phyloP scores from a whole-genome alignment of 306 rosid genomes.

The Cercis canadensis region DNA sequence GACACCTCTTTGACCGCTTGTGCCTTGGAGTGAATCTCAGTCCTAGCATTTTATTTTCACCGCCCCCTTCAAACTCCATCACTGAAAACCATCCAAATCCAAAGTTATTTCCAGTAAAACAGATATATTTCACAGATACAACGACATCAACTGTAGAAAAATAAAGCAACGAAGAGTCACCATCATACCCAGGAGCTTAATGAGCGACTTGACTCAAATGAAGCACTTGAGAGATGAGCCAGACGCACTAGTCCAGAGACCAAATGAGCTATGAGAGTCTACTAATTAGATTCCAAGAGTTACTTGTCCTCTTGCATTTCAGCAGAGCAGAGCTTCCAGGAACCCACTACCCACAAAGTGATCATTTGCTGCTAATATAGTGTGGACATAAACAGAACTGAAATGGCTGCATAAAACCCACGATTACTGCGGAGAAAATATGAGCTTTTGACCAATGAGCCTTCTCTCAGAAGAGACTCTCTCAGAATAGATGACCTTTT shows the following conservation, averaged over 20 bases:
- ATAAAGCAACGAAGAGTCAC: slow-evolving; percentile 39
- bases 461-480: slow-evolving; percentile 47
- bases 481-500: slow-evolving; percentile 51
- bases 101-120: slow-evolving; percentile 39
- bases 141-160: slow-evolving; percentile 27
- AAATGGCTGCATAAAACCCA: slow-evolving; percentile 50
- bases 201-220: slow-evolving; percentile 34
- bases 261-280: slow-evolving; percentile 40
- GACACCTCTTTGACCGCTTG: slow-evolving; percentile 84
- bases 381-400: slow-evolving; percentile 41
- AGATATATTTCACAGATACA: slow-evolving; percentile 22
- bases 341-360: slow-evolving; percentile 50
- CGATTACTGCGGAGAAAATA: slow-evolving; percentile 43
- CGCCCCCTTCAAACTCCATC: slow-evolving; percentile 60
- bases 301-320: slow-evolving; percentile 41
- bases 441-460: slow-evolving; percentile 56
- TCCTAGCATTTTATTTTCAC: slow-evolving; percentile 57
- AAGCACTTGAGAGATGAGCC: slow-evolving; percentile 40
- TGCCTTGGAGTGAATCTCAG: slow-evolving; percentile 63
- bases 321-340: slow-evolving; percentile 44
- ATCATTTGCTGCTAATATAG: slow-evolving; percentile 46
- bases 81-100: slow-evolving; percentile 50
- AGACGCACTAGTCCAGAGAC: slow-evolving; percentile 36
- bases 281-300: slow-evolving; percentile 44
- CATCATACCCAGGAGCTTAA: slow-evolving; percentile 48